These are phyloP conservation scores for Blakeslea trispora DNA, from an alignment of 371 early-diverging fungal genomes.

Conservation along the genomic window DNA sequence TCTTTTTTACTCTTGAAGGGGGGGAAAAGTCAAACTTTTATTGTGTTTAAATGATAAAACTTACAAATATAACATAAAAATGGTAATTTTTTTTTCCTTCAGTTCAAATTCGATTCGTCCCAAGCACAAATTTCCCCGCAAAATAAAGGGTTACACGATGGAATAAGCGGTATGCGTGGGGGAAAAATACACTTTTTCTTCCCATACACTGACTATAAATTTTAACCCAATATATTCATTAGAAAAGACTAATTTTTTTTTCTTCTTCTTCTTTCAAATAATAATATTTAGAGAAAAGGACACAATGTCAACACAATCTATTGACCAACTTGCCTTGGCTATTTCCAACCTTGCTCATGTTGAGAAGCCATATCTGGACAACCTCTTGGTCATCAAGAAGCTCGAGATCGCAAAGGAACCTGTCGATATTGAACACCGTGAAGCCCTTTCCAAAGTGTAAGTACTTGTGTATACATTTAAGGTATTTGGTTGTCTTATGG, in stretches of 20 bases:
- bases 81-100: background rate
- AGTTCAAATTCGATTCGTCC: background rate
- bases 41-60: too few species aligned
- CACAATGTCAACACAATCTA: conserved; percentile 16
- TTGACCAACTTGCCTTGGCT: conserved; percentile 40
- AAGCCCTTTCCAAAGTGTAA: conserved; percentile 47
- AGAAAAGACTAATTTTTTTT: background rate
- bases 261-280: conserved; percentile 1
- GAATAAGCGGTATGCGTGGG: background rate
- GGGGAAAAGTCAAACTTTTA: too few species aligned
- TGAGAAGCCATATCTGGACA: conserved; percentile 37
- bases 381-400: conserved; percentile 27
- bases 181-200: background rate
- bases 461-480: too few species aligned
- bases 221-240: conserved; percentile 1
- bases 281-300: background rate
- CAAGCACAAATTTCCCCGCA: background rate
- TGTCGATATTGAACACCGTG: conserved; percentile 29
- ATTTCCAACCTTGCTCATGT: conserved; percentile 45
- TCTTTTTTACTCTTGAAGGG: background rate
- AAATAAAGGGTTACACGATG: background rate
- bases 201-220: too few species aligned
- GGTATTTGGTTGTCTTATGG: conserved; percentile 7
- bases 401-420: conserved; percentile 35
- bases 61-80: background rate